Evolutionary conservation across 768 basidiomycete genomes (phyloP).

Genomic region (Gloeophyllum trabeum): DNA sequence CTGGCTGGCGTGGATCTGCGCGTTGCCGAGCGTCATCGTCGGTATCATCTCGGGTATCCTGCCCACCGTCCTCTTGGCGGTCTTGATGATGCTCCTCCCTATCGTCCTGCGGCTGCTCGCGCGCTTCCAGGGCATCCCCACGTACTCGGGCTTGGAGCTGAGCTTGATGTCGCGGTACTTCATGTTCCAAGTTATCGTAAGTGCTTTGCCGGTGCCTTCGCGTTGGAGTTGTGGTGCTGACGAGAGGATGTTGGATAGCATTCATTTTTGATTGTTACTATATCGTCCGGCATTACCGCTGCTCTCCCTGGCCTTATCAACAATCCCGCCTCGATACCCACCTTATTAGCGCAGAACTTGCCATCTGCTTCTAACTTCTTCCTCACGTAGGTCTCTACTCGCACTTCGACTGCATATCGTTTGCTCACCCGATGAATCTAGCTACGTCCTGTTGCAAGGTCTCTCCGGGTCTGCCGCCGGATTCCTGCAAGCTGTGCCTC

Average conservation of each 20-base stretch:
- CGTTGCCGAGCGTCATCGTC: slow-evolving; percentile 42
- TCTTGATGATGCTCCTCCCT: slow-evolving; percentile 79
- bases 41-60: slow-evolving; percentile 80
- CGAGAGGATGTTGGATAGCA: slow-evolving; percentile 16
- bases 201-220: slow-evolving; percentile 17
- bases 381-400: too few relatives aligned
- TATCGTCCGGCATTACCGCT: slow-evolving; percentile 27
- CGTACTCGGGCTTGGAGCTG: slow-evolving; percentile 65
- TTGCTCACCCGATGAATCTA: too few relatives aligned
- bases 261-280: slow-evolving; percentile 36
- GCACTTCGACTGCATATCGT: too few relatives aligned
- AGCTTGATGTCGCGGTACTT: slow-evolving; percentile 81
- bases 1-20: slow-evolving; percentile 74
- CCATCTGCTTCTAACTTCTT: slow-evolving; percentile 69
- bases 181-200: slow-evolving; percentile 72
- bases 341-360: slow-evolving; percentile 14
- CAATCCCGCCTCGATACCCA: slow-evolving; percentile 8
- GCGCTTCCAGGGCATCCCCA: slow-evolving; percentile 75
- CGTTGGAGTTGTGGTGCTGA: not conserved
- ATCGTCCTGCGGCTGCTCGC: slow-evolving; percentile 66
- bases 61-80: slow-evolving; percentile 70
- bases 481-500: slow-evolving; percentile 65
- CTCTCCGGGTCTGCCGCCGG: slow-evolving; percentile 70
- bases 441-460: slow-evolving; percentile 73
- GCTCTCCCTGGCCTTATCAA: slow-evolving; percentile 11